Percentiles rank a stretch among this genome's conserved stretches.
phyloP scores from a whole-genome alignment of 225 moss, liverwort and hornwort genomes.

The Pseudisothecium myosuroides region DNA sequence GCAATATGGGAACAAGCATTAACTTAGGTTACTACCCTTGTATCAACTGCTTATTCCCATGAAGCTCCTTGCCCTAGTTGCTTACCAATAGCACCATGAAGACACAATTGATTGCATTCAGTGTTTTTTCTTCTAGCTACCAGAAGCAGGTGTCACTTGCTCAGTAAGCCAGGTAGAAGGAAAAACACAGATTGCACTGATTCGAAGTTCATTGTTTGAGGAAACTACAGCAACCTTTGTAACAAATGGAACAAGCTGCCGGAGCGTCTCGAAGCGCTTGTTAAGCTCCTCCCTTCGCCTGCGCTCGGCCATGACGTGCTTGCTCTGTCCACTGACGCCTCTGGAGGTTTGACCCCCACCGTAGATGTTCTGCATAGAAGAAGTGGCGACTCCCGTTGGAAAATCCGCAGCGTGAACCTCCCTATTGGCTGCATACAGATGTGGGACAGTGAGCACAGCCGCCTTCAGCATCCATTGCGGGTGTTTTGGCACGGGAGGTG shows the following conservation, averaged over 20 bases:
- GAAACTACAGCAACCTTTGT: constrained; percentile 39
- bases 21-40: neutral
- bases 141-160: neutral
- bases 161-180: neutral
- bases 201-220: neutral
- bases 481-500: neutral
- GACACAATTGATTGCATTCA: neutral
- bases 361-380: neutral
- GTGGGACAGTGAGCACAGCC: constrained; percentile 29
- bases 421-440: constrained; percentile 1
- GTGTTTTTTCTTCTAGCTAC: neutral
- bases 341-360: neutral
- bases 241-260: constrained; percentile 58
- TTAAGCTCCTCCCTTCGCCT: constrained; percentile 66
- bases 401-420: constrained; percentile 3
- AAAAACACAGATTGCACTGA: neutral
- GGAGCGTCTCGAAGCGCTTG: constrained; percentile 53
- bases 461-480: constrained; percentile 54
- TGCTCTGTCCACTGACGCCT: constrained; percentile 24
- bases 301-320: constrained; percentile 75
- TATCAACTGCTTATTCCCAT: neutral
- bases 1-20: neutral
- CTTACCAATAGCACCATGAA: neutral
- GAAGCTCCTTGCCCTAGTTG: neutral
- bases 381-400: neutral